Base-by-base conservation (phyloP, 257 asterid species). In the Rubia yunnanensis region DNA sequence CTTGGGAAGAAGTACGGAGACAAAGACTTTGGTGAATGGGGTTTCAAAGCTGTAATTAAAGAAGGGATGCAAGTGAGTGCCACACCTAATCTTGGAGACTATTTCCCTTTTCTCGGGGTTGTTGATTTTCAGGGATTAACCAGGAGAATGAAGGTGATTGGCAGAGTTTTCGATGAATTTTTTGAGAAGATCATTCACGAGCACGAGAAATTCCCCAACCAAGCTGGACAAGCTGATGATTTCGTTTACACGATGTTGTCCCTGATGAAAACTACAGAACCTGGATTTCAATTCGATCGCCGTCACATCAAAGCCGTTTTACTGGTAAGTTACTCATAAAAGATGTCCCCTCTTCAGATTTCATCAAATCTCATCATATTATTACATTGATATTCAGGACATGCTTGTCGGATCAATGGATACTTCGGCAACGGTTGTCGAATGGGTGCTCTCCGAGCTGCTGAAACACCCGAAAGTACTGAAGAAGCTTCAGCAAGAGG, bases 361-460 rank as follows among this genome's bases (percentile, higher is more conserved):
- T 55, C n/a, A 57, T 0, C 13, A 48, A 18, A 15, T 48, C 9
- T 48, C 23, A 20, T 48, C 9, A 35, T 35, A 8, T 35, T 35
- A 35, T 48, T 18, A 15, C 54, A 3, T n/a, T n/a, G n/a, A 18
- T 49, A 1, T 49, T 3, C 76, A 85, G 89, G 88, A 85, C 59
- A 72, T 85, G 85, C 79, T 83, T 24, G 73, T 60, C 20, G 86
- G 77, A 1, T 75, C 89, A 54, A 76, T 78, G 81, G 89, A 81
- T 49, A 81, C 87, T 23, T 67, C 87, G 35, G 52, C 85, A 50
- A 68, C 89, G 10, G 39, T 78, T 17, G 65, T 78, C 2, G 94
- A 83, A 17, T 83, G 89, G 89, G 27, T 67, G 36, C 58, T 85
- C 11, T 76, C 92, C 0, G 87, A 83, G 36, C 76, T 83, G 23